Evolutionary conservation across 805 yeast genomes (phyloP).

Genomic region (Kuraishia hungarica): DNA sequence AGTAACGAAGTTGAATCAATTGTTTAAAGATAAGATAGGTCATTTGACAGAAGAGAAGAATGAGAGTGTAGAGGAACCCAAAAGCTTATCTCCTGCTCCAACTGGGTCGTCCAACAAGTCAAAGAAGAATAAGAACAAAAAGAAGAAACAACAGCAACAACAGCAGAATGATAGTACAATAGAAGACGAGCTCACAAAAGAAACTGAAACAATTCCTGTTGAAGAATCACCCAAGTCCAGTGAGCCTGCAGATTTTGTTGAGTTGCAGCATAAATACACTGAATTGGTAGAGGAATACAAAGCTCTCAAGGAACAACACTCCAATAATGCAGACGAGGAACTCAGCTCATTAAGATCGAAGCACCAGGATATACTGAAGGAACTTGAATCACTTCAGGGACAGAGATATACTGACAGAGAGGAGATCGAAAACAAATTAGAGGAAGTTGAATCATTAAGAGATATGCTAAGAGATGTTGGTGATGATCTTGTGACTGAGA

Average conservation of each 20-base stretch:
- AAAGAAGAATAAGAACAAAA: slow-evolving; percentile 10
- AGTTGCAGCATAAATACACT: slow-evolving; percentile 16
- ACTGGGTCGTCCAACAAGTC: slow-evolving; percentile 2
- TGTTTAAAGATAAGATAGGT: slow-evolving; percentile 18
- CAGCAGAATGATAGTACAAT: neutral
- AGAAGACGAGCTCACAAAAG: slow-evolving; percentile 9
- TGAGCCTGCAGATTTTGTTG: slow-evolving; percentile 11
- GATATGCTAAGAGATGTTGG: slow-evolving; percentile 78
- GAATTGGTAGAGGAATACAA: slow-evolving; percentile 7
- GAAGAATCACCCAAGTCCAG: neutral
- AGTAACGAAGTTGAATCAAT: slow-evolving; percentile 11
- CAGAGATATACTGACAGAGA: slow-evolving; percentile 13
- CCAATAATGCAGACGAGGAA: slow-evolving; percentile 5
- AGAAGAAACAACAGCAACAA: slow-evolving; percentile 9
- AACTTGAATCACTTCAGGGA: slow-evolving; percentile 5
- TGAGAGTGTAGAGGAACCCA: neutral
- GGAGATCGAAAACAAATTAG: slow-evolving; percentile 32
- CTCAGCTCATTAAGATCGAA: slow-evolving; percentile 3
- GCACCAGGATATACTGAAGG: neutral
- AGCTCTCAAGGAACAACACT: slow-evolving; percentile 6
- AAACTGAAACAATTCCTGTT: slow-evolving; percentile 9
- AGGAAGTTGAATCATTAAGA: slow-evolving; percentile 60
- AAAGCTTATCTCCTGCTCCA: neutral
- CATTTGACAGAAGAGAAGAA: slow-evolving; percentile 12
- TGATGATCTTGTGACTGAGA: slow-evolving; percentile 66